phyloP scores from a whole-genome alignment of 225 moss, liverwort and hornwort species.

The Polytrichum commune region DNA sequence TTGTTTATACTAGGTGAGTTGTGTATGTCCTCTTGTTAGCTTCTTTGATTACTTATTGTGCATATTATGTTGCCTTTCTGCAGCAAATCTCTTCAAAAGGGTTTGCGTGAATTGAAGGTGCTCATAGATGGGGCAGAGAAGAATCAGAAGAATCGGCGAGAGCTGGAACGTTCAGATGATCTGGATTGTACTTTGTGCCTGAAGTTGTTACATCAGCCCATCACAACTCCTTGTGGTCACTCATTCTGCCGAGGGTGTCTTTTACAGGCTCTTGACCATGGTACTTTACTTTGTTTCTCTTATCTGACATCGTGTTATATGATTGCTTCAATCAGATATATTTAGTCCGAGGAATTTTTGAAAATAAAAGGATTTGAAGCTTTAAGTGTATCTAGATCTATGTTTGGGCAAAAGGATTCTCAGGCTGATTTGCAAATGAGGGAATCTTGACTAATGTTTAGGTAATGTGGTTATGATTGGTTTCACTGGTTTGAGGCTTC shows the following conservation, averaged over 20 bases:
- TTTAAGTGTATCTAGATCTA: too few relatives aligned
- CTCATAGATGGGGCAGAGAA: conserved; percentile 52
- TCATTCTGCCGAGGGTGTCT: conserved; percentile 82
- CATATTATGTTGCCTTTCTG: conserved; percentile 7
- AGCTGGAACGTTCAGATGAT: conserved; percentile 76
- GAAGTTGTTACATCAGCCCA: conserved; percentile 75
- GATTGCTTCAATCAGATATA: too few relatives aligned
- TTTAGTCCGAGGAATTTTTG: too few relatives aligned
- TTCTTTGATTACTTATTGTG: too few relatives aligned
- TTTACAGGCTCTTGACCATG: conserved; percentile 93
- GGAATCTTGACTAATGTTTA: too few relatives aligned
- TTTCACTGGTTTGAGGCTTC: too few relatives aligned
- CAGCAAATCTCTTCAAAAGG: conserved; percentile 45
- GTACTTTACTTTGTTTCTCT: conserved; percentile 36
- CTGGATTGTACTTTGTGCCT: conserved; percentile 89
- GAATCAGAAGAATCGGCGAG: conserved; percentile 47
- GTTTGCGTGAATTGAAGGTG: conserved; percentile 44
- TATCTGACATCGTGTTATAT: background rate
- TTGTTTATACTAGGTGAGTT: too few relatives aligned
- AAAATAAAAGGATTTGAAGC: too few relatives aligned
- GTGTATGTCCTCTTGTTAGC: too few relatives aligned
- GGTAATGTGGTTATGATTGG: too few relatives aligned
- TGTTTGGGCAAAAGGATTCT: too few relatives aligned
- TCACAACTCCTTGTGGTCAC: conserved; percentile 94
- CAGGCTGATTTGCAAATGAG: too few relatives aligned